Evolutionary conservation across 768 basidiomycete species (phyloP).

Genomic region (Gymnopilus junonius): DNA sequence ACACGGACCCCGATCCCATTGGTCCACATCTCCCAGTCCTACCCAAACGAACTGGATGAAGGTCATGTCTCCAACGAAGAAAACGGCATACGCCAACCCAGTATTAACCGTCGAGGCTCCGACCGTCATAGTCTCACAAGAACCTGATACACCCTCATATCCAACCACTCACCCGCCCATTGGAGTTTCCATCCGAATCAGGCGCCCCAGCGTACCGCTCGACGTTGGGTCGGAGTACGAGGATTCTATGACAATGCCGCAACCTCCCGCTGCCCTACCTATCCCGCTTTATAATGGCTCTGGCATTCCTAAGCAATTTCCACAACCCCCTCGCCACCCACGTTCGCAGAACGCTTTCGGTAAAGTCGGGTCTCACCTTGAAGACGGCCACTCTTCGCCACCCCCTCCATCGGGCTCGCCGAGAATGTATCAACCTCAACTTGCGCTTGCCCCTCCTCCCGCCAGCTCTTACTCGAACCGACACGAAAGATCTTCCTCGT

Average conservation of each 20-base stretch:
- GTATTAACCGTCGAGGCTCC: constrained; percentile 6
- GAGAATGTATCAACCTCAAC: constrained; percentile 15
- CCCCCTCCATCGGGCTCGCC: constrained; percentile 19
- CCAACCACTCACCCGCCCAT: constrained; percentile 22
- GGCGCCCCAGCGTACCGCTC: constrained; percentile 30
- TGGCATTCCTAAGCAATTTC: constrained; percentile 20
- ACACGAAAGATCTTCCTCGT: constrained; percentile 29
- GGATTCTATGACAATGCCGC: constrained; percentile 8
- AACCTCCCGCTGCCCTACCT: constrained; percentile 13
- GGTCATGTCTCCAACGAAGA: constrained; percentile 31
- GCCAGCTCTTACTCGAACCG: constrained; percentile 5
- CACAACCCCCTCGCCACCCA: constrained; percentile 22
- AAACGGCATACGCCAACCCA: constrained; percentile 7
- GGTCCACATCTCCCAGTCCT: constrained; percentile 43
- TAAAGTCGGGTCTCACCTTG: background rate
- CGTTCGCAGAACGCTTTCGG: constrained; percentile 18
- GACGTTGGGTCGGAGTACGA: constrained; percentile 24
- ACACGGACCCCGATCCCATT: constrained; percentile 16
- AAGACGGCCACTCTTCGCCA: constrained; percentile 20
- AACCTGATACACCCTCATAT: constrained; percentile 13
- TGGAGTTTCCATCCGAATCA: constrained; percentile 32
- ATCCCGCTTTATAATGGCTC: constrained; percentile 37
- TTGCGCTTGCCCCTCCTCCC: constrained; percentile 22
- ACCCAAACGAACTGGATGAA: constrained; percentile 36
- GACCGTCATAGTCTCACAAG: constrained; percentile 12